Conservation (phyloP, 1,284 basidiomycete genomes). For the Meira nashicola region DNA sequence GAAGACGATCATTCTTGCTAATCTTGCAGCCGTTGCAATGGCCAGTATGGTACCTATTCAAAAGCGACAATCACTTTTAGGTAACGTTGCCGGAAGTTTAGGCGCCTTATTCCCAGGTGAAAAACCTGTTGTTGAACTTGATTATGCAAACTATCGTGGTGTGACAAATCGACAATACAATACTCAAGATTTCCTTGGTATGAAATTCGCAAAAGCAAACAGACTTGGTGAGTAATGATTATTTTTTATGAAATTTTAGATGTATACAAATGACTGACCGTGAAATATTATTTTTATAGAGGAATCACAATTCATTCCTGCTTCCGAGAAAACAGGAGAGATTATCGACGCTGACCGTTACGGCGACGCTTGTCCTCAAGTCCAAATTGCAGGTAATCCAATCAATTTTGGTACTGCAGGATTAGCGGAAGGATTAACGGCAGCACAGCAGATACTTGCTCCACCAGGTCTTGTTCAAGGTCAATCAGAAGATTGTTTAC, state of each 20-base stretch:
- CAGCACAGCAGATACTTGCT: not conserved
- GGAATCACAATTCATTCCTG: no score
- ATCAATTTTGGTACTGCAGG: conserved; percentile 1
- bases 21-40: not conserved
- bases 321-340: no score
- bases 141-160: conserved; percentile 1
- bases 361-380: conserved; percentile 4
- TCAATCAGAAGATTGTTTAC: conserved; percentile 5
- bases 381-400: not conserved
- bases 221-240: conserved; percentile 1
- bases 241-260: no score
- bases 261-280: no score
- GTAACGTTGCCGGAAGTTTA: not conserved
- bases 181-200: not conserved
- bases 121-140: not conserved
- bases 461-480: not conserved
- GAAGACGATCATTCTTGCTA: not conserved
- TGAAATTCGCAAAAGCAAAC: conserved; percentile 1
- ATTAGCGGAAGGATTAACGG: not conserved
- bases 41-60: not conserved
- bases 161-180: not conserved
- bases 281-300: no score
- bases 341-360: not conserved
- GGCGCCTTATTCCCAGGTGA: not conserved
- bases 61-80: not conserved